Evolutionary conservation across 768 basidiomycete genomes (phyloP).

Genomic region (Mrakia hoshinonis): DNA sequence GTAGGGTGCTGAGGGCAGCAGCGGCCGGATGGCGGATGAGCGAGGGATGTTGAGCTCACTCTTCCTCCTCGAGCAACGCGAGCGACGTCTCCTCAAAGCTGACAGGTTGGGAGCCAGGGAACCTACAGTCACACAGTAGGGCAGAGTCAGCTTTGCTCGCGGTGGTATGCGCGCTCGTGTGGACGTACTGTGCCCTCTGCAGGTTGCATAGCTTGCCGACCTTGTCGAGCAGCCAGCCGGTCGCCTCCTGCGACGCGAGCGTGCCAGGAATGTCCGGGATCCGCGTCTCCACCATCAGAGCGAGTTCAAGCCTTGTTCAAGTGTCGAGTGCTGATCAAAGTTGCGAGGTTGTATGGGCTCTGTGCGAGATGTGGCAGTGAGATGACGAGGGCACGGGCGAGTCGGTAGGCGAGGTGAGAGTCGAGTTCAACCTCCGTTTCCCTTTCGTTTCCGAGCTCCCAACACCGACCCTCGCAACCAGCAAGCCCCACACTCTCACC

Average conservation of each 20-base stretch:
- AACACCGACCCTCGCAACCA: background rate
- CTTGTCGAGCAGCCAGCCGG: constrained; percentile 13
- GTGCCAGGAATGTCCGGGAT: constrained; percentile 22
- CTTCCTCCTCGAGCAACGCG: constrained; percentile 65
- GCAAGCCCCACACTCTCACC: background rate
- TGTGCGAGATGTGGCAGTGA: no score
- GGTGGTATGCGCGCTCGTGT: background rate
- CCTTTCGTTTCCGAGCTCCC: background rate
- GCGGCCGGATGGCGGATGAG: background rate
- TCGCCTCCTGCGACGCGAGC: constrained; percentile 4
- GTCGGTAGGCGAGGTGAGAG: no score
- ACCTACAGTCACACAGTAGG: constrained; percentile 47
- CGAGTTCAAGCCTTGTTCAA: no score
- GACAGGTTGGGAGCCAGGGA: constrained; percentile 93
- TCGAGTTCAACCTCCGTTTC: background rate
- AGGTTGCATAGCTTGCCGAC: constrained; percentile 19
- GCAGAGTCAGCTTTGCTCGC: background rate
- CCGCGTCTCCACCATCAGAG: background rate
- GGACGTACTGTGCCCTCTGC: background rate
- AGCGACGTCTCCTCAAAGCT: constrained; percentile 70
- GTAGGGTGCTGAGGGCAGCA: constrained; percentile 25
- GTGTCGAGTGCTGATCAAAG: no score
- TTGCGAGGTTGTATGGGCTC: no score
- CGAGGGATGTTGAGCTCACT: constrained; percentile 49
- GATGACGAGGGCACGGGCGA: no score